phyloP scores from a whole-genome alignment of 2,329 filamentous ascomycete species.

The Penicillium fuscoglaucum region DNA sequence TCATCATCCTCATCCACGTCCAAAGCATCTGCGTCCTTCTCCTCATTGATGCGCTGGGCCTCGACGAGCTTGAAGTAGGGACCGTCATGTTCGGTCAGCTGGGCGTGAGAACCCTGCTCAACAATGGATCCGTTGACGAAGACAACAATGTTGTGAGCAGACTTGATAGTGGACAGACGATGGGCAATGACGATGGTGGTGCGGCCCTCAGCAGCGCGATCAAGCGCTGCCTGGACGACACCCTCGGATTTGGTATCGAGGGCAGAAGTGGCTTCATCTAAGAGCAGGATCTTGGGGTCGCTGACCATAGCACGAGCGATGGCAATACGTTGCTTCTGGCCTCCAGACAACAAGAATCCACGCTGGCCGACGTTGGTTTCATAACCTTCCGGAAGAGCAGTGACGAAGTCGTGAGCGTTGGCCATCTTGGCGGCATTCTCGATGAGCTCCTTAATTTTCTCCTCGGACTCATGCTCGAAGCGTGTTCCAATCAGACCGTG shows the following conservation, averaged over 20 bases:
- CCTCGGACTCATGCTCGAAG: slow-evolving; percentile 66
- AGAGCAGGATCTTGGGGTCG: slow-evolving; percentile 84
- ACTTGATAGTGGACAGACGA: slow-evolving; percentile 88
- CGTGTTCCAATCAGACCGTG: slow-evolving; percentile 85
- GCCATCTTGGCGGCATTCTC: slow-evolving; percentile 82
- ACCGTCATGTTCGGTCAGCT: slow-evolving; percentile 67
- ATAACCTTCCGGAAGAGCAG: slow-evolving; percentile 78
- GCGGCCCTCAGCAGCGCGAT: slow-evolving; percentile 78
- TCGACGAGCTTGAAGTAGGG: slow-evolving; percentile 85
- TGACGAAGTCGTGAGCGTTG: slow-evolving; percentile 92
- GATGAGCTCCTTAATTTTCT: slow-evolving; percentile 69
- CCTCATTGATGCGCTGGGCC: slow-evolving; percentile 75
- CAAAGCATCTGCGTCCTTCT: slow-evolving; percentile 43
- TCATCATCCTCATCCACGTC: slow-evolving; percentile 30
- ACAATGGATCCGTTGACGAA: slow-evolving; percentile 83
- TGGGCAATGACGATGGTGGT: slow-evolving; percentile 98
- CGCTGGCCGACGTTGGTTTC: slow-evolving; percentile 94
- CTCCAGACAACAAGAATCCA: slow-evolving; percentile 87
- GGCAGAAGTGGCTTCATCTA: slow-evolving; percentile 93
- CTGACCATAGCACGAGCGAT: slow-evolving; percentile 89
- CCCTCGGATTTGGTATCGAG: slow-evolving; percentile 94
- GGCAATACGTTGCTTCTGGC: slow-evolving; percentile 95
- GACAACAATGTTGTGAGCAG: slow-evolving; percentile 94
- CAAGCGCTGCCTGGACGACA: slow-evolving; percentile 88
- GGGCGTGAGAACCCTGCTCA: slow-evolving; percentile 86